Base-by-base conservation (phyloP, 306 rosid genomes). In the Malus asiatica region DNA sequence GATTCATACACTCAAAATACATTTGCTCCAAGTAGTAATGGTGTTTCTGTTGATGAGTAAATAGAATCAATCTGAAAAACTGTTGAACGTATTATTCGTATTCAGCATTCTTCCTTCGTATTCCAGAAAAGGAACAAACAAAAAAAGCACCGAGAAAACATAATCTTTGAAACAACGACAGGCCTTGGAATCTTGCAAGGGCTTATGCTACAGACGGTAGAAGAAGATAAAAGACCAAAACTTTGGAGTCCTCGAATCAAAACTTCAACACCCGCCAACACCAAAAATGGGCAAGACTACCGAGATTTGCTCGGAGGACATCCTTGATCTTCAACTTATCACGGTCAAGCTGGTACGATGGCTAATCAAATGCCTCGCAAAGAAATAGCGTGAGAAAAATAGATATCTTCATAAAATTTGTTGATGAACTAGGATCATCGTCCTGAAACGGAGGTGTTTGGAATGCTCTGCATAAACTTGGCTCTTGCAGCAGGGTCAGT, bases 381-480 rank as follows among this genome's bases (percentile, higher is more conserved):
- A 58, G 68, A 64, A 52, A 59, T 46, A 5, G 11, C 8, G 62
- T 4, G 46, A 29, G 33, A 70, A 53, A 38, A 22, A 73, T 66
- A 20, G 65, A 53, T 20, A 59, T 22, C 70, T 10, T 80, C 61
- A 75, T 73, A 53, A 32, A 42, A 48, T 48, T 15, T 48, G 55
- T 30, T 70, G 33, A 51, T 30, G 75, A 63, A 57, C 71, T 29
- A 70, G 68, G 75, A 73, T 83, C 86, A 83, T 20, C 72, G 70
- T 73, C 87, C 84, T 64, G 75, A 66, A 25, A 77, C 70, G 22
- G 86, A 77, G 68, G 82, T 35, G 55, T 81, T 78, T 29, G 97
- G 92, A 81, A 96, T 88, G 78, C 88, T 71, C 89, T 90, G 89
- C 90, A 96, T 89, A 79, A 96, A 96, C 75, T 61, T 73, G 27